Percentiles rank a stretch among this genome's conserved stretches.
Evolutionary conservation across 176 grass and related monocot genomes (phyloP).

Genomic region (Eragrostis nindensis): DNA sequence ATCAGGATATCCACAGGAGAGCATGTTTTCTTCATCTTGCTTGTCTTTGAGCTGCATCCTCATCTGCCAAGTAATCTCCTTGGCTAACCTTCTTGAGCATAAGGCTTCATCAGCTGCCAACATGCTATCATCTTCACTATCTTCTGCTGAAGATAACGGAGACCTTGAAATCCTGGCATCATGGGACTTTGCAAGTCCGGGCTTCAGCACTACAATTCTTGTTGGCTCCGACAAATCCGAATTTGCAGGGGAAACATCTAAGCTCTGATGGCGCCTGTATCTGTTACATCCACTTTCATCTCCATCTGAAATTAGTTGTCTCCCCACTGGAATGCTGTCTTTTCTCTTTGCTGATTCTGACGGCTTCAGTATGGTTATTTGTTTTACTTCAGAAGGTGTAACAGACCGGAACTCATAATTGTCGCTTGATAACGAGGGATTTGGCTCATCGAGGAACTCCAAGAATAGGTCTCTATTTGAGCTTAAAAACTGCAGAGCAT

Average conservation of each 20-base stretch:
- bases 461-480: slow-evolving; percentile 93
- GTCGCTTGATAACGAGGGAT: slow-evolving; percentile 61
- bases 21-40: slow-evolving; percentile 41
- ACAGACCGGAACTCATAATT: slow-evolving; percentile 43
- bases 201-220: slow-evolving; percentile 94
- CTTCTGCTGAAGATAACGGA: slow-evolving; percentile 39
- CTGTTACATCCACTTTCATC: slow-evolving; percentile 45
- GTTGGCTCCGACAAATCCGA: slow-evolving; percentile 67
- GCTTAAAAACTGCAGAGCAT: slow-evolving; percentile 89
- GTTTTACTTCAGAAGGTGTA: slow-evolving; percentile 67
- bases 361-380: slow-evolving; percentile 92
- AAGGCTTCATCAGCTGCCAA: slow-evolving; percentile 46
- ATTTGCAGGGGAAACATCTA: slow-evolving; percentile 47
- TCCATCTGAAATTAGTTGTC: slow-evolving; percentile 57
- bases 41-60: slow-evolving; percentile 56
- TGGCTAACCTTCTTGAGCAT: slow-evolving; percentile 57
- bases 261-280: slow-evolving; percentile 44
- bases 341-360: slow-evolving; percentile 63
- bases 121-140: slow-evolving; percentile 54
- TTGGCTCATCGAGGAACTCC: slow-evolving; percentile 88
- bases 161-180: slow-evolving; percentile 39
- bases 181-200: slow-evolving; percentile 50
- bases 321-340: slow-evolving; percentile 32
- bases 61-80: slow-evolving; percentile 68
- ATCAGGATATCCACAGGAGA: slow-evolving; percentile 52